Base-by-base conservation (phyloP, 2,329 filamentous ascomycete genomes). In the Colletotrichum godetiae region DNA sequence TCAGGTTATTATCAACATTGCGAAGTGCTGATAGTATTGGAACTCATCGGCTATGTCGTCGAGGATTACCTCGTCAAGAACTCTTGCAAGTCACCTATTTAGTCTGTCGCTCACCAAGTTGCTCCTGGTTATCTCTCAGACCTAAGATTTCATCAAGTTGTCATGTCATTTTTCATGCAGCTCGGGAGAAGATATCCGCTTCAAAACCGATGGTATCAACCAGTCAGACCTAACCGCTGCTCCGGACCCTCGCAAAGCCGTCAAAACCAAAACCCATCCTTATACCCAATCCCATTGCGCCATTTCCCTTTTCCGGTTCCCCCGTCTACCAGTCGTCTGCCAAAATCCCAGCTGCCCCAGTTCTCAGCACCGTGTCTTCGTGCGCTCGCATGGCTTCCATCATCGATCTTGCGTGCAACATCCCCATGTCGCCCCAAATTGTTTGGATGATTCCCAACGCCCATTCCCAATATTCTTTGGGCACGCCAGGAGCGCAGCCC, bases 371-470 rank as follows among this genome's bases (percentile, higher is more conserved):
- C 19, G 63, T 66, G 7, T 77, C 78, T 24, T 73, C 68, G 59
- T 79, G 77, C 1, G 69, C 67, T n/a, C 76, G 75, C 84, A 86
- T 85, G 7, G 81, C 76, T 55, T 86, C 84, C 49, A 84, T 84
- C 73, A 88, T 79, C 22, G 81, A 79, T 67, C 83, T 81, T 2
- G 87, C 87, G 74, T 88, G 85, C 42, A 86, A 79, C 84, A 89
- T 88, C 10, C 88, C 88, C 79, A 88, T 85, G 55, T 86, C 83
- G 61, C 82, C 80, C 85, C 86, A 89, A 13, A 88, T 84, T 11
- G 86, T 86, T 56, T 87, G 84, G 67, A 88, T 78, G 22, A 86
- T 79, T 19, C 78, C 80, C 64, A 86, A 77, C 0, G 84, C 81
- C 87, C 87, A 89, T 27, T 82, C 73, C 80, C 83, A 86, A 67